Conservation (phyloP, 192 early-diverging fungal genomes). For the Pilobolus umbonatus region DNA sequence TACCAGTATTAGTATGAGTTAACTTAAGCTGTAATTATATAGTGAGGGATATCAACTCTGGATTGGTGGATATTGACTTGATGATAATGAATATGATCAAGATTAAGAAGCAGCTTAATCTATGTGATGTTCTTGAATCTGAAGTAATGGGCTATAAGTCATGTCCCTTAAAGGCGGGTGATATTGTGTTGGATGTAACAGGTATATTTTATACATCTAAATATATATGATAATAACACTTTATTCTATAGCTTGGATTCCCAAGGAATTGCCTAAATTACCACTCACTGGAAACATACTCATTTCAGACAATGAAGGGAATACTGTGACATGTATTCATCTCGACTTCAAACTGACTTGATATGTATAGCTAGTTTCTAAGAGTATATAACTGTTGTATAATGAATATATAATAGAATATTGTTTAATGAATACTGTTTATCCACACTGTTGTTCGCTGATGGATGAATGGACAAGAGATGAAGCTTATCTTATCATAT, state of each 20-base stretch:
- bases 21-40: neutral
- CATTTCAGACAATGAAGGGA: conserved; percentile 32
- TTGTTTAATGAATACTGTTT: no score
- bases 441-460: no score
- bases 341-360: conserved; percentile 34
- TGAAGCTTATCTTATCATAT: no score
- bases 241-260: conserved; percentile 24
- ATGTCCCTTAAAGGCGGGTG: conserved; percentile 26
- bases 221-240: neutral
- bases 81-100: conserved; percentile 34
- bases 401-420: no score
- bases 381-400: no score
- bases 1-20: neutral
- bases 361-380: no score
- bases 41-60: conserved; percentile 26
- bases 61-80: conserved; percentile 27
- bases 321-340: conserved; percentile 32
- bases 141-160: conserved; percentile 27
- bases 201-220: conserved; percentile 7
- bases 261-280: conserved; percentile 30
- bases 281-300: conserved; percentile 28
- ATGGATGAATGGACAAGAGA: no score
- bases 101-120: conserved; percentile 31
- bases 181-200: conserved; percentile 25
- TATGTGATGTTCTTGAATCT: conserved; percentile 23